These are phyloP conservation scores for Rhizopus arrhizus DNA, from an alignment of 371 early-diverging fungal genomes.

Conservation along the genomic window DNA sequence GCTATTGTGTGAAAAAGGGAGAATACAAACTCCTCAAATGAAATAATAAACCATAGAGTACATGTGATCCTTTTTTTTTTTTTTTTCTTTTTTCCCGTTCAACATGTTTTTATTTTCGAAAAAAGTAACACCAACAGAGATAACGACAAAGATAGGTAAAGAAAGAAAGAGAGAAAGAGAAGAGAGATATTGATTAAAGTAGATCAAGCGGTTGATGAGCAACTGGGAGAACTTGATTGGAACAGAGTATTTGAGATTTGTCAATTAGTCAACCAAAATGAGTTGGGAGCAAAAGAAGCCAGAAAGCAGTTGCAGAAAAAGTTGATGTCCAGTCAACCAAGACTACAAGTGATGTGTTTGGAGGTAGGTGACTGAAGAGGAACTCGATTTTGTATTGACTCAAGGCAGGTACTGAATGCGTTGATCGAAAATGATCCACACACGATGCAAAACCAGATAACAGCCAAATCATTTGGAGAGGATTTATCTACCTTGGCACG, in stretches of 20 bases:
- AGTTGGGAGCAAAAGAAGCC: slow-evolving; percentile 54
- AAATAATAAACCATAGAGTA: too few relatives aligned
- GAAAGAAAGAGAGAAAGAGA: slow-evolving; percentile 13
- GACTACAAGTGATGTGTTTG: slow-evolving; percentile 41
- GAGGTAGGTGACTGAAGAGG: slow-evolving; percentile 29
- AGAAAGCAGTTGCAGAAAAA: slow-evolving; percentile 55
- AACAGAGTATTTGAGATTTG: slow-evolving; percentile 46
- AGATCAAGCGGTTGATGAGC: neutral
- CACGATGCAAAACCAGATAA: slow-evolving; percentile 36
- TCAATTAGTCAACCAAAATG: slow-evolving; percentile 40
- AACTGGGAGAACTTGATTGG: slow-evolving; percentile 41
- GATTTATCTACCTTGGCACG: slow-evolving; percentile 39
- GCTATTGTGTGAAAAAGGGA: too few relatives aligned
- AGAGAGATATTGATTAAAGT: slow-evolving; percentile 26
- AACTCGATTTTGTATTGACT: neutral
- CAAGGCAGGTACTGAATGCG: slow-evolving; percentile 42
- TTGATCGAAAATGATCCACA: slow-evolving; percentile 45
- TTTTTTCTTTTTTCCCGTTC: slow-evolving; percentile 11
- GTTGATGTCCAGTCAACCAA: slow-evolving; percentile 36
- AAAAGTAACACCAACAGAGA: slow-evolving; percentile 46
- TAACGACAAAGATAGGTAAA: slow-evolving; percentile 46
- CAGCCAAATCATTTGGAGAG: slow-evolving; percentile 49
- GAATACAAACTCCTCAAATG: too few relatives aligned
- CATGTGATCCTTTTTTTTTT: slow-evolving; percentile 2
- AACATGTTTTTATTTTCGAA: slow-evolving; percentile 47